Evolutionary conservation across 495 filamentous ascomycete genomes (phyloP), one percentile per base, ranked within the genome.

Genomic region (Recurvomyces mirabilis): DNA sequence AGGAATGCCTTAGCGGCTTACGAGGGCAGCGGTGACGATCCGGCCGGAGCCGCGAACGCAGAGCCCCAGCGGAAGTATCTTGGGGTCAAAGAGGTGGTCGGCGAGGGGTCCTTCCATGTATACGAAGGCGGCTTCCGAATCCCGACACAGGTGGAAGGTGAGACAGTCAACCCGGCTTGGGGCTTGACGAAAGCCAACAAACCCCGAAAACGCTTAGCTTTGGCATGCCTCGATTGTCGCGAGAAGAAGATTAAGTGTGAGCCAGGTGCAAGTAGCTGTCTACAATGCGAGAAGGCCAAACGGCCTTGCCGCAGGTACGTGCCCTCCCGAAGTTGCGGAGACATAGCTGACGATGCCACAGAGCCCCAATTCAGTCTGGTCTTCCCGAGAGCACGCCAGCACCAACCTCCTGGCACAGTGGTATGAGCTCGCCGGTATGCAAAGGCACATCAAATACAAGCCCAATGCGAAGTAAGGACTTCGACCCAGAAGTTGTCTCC

Each of bases 161-260:
- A 91, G 49, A 71, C 71, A 0, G 87, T 94, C 31, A 94, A 93
- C 61, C 83, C 86, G 1, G 80, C 84, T 49, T 94, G 87, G 87
- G 87, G 87, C 1, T 74, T 93, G 19, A 94, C 87, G 18, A 94
- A 93, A 59, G 87, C 87, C 2, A 86, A 86, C 9, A 93, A 89
- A 60, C 85, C 87, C 24, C 74, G 87, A 50, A 94, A 94, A 61
- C 72, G 87, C 34, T 68, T 93, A 43, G 86, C 86, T 23, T 85
- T 91, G 51, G 87, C 87, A 13, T 94, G 87, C 56, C 69, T 89
- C 38, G 88, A 84, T 9, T 94, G 87, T 60, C 76, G 87, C 22
- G 86, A 93, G 63, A 94, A 94, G 75, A 94, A 94, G 69, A 91
- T 93, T 66, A 93, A 91, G 60, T 94, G 87, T 53, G 87, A 93